Evolutionary conservation across 73 alveolate species (phyloP).

Genomic region (Effrenium voratum): DNA sequence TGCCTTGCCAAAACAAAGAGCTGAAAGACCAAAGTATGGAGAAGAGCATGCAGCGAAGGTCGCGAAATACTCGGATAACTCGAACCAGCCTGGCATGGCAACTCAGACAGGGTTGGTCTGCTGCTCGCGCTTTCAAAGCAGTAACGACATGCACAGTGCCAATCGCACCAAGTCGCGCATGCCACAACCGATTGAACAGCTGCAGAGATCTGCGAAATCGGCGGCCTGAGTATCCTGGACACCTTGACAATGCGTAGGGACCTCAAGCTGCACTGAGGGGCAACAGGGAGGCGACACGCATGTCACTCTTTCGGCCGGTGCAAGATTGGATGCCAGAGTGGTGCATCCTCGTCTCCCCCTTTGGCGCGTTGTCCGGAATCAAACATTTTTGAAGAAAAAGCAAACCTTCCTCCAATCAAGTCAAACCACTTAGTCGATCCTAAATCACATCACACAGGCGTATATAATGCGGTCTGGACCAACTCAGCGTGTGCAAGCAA

Average conservation of each 20-base stretch:
- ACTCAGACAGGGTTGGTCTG: no score
- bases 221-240: slow-evolving; percentile 63
- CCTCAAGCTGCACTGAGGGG: neutral
- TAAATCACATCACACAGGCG: no score
- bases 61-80: slow-evolving; percentile 72
- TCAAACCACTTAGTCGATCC: no score
- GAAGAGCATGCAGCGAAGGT: slow-evolving; percentile 84
- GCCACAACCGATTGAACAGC: no score
- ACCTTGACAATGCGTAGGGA: slow-evolving; percentile 76
- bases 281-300: neutral
- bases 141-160: no score
- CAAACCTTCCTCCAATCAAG: no score
- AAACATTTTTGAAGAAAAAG: no score
- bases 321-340: neutral
- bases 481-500: no score
- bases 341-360: neutral
- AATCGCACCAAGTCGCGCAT: no score
- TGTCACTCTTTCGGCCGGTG: neutral
- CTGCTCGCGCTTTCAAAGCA: no score
- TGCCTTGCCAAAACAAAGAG: slow-evolving; percentile 37
- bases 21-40: slow-evolving; percentile 88
- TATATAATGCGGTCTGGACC: no score
- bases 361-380: neutral
- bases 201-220: no score
- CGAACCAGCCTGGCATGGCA: slow-evolving; percentile 75